phyloP scores from a whole-genome alignment of 2,329 filamentous ascomycete species.

The Mycosphaerella arachidis region DNA sequence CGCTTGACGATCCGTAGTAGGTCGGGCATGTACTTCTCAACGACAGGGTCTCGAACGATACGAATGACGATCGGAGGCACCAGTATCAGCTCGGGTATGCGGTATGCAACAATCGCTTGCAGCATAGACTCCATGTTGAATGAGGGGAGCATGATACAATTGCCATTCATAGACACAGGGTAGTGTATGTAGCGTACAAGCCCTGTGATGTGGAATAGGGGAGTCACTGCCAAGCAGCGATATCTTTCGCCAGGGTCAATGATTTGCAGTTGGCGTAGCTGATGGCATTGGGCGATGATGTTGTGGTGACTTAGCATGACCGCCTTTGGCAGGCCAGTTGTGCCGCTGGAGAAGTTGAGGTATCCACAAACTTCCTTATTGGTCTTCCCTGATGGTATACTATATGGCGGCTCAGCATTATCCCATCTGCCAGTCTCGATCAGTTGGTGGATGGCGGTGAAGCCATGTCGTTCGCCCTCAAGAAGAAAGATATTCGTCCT shows the following conservation, averaged over 20 bases:
- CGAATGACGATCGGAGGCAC: slow-evolving; percentile 59
- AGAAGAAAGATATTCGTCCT: slow-evolving; percentile 50
- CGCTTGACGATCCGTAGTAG: slow-evolving; percentile 43
- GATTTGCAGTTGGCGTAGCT: slow-evolving; percentile 44
- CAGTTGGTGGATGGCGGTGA: slow-evolving; percentile 43
- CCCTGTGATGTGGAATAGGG: slow-evolving; percentile 59
- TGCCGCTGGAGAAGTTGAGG: slow-evolving; percentile 47
- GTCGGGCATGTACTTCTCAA: slow-evolving; percentile 52
- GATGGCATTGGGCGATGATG: slow-evolving; percentile 57
- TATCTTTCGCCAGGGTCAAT: slow-evolving; percentile 46
- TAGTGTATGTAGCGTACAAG: slow-evolving; percentile 59
- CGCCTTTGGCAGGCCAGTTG: slow-evolving; percentile 45
- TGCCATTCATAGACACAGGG: slow-evolving; percentile 57
- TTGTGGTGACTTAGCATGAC: slow-evolving; percentile 49
- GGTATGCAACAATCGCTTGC: slow-evolving; percentile 45
- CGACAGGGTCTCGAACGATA: slow-evolving; percentile 52
- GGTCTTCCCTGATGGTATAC: slow-evolving; percentile 46
- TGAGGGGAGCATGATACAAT: slow-evolving; percentile 58
- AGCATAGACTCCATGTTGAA: slow-evolving; percentile 60
- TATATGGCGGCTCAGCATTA: slow-evolving; percentile 44
- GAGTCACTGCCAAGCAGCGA: slow-evolving; percentile 52
- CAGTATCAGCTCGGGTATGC: slow-evolving; percentile 52
- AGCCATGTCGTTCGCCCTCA: slow-evolving; percentile 48
- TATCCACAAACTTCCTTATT: slow-evolving; percentile 51
- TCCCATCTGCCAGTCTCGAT: slow-evolving; percentile 37